These are phyloP conservation scores for Penicillium freii DNA, from an alignment of 2,329 filamentous ascomycete genomes.

Conservation along the genomic window DNA sequence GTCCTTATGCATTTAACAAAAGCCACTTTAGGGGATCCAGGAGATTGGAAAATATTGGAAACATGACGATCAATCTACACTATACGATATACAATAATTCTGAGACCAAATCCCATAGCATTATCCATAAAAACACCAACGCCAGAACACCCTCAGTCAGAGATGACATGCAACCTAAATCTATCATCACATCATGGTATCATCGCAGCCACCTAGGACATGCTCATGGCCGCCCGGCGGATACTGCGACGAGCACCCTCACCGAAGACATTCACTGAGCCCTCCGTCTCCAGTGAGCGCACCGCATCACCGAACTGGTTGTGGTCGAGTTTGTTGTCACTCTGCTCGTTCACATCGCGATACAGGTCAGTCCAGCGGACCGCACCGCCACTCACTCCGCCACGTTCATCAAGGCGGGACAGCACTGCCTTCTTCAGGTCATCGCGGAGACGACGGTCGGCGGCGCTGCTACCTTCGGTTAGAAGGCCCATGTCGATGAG, in stretches of 20 bases:
- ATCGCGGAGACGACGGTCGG: constrained; percentile 77
- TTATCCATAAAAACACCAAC: constrained; percentile 10
- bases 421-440: constrained; percentile 82
- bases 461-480: constrained; percentile 87
- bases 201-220: constrained; percentile 15
- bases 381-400: constrained; percentile 60
- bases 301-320: constrained; percentile 81
- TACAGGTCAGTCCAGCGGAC: constrained; percentile 78
- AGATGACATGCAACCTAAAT: constrained; percentile 25
- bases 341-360: constrained; percentile 68
- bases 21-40: not conserved
- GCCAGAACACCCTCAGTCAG: constrained; percentile 10
- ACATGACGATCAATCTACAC: not conserved
- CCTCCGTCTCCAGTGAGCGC: constrained; percentile 78
- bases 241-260: constrained; percentile 82
- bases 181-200: constrained; percentile 32
- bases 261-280: constrained; percentile 72
- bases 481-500: constrained; percentile 95
- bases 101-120: not conserved
- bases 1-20: not conserved
- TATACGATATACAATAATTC: not conserved
- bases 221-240: constrained; percentile 52
- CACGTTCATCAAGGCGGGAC: constrained; percentile 75
- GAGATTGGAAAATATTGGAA: not conserved
- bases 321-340: constrained; percentile 67